Percentiles rank a stretch among this genome's conserved stretches.
Conservation (phyloP, 306 rosid genomes). For the Fragaria nilgerrensis region DNA sequence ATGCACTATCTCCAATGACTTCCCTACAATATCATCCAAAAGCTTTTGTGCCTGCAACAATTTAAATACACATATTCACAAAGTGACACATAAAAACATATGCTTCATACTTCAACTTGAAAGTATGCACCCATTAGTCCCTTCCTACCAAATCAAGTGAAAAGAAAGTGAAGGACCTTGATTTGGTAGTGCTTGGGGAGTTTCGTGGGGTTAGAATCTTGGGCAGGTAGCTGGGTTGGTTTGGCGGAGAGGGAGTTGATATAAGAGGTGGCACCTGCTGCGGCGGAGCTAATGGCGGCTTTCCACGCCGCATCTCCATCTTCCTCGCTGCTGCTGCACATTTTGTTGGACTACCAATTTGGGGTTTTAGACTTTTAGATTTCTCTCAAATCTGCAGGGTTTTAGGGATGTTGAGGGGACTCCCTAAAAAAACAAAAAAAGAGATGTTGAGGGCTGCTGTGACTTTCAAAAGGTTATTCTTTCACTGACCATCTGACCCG, state of each 20-base stretch:
- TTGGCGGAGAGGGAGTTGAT: conserved; percentile 33
- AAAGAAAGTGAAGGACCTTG: conserved; percentile 50
- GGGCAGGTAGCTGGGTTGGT: neutral
- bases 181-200: conserved; percentile 69
- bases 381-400: neutral
- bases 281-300: conserved; percentile 64
- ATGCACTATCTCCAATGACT: conserved; percentile 58
- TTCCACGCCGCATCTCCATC: conserved; percentile 83
- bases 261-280: conserved; percentile 41
- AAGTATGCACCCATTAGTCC: neutral
- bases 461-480: neutral
- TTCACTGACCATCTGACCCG: neutral
- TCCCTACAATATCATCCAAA: conserved; percentile 67
- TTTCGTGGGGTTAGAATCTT: conserved; percentile 31
- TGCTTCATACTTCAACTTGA: neutral
- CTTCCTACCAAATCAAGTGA: neutral
- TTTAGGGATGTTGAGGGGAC: neutral
- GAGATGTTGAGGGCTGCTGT: neutral
- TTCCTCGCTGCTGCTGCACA: conserved; percentile 71
- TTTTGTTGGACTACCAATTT: conserved; percentile 23
- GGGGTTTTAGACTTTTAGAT: conserved; percentile 13
- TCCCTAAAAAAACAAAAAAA: neutral
- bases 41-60: conserved; percentile 71
- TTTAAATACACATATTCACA: neutral
- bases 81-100: neutral